phyloP scores from a whole-genome alignment of 805 yeast species.

The Kregervanrija fluxuum region DNA sequence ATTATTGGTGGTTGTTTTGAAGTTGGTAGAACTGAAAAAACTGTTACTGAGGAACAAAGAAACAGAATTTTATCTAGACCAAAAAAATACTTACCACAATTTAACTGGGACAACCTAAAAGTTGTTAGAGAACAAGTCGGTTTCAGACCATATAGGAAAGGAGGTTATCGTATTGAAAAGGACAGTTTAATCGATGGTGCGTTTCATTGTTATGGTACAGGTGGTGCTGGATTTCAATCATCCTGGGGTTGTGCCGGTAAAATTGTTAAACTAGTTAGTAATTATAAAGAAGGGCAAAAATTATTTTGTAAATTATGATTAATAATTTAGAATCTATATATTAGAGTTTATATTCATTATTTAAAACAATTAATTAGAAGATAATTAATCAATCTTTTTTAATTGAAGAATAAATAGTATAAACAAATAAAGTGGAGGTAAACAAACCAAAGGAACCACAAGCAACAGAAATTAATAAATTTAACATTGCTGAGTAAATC shows the following conservation, averaged over 20 bases:
- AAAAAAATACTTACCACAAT: constrained; percentile 31
- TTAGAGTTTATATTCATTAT: neutral
- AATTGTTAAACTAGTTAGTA: constrained; percentile 22
- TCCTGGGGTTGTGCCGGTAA: constrained; percentile 55
- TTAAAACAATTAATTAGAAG: neutral
- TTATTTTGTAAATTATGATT: too few relatives aligned
- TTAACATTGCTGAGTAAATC: constrained; percentile 61
- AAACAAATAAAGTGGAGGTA: constrained; percentile 60
- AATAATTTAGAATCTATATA: too few relatives aligned
- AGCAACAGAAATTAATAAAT: constrained; percentile 54
- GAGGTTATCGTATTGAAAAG: constrained; percentile 51
- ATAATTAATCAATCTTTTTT: constrained; percentile 11
- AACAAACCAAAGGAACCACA: constrained; percentile 72
- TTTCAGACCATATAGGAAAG: constrained; percentile 57
- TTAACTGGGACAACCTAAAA: constrained; percentile 33
- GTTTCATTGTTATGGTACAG: constrained; percentile 45
- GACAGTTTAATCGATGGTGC: constrained; percentile 45
- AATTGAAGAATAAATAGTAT: constrained; percentile 46
- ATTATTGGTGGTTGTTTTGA: constrained; percentile 51
- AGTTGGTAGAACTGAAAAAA: constrained; percentile 13
- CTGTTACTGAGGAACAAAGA: constrained; percentile 37
- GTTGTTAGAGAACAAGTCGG: constrained; percentile 51
- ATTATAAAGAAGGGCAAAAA: too few relatives aligned
- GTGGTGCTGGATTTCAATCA: constrained; percentile 41
- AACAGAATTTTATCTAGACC: constrained; percentile 43